phyloP scores from a whole-genome alignment of 345 rosid species.

The Syzygium aqueum region DNA sequence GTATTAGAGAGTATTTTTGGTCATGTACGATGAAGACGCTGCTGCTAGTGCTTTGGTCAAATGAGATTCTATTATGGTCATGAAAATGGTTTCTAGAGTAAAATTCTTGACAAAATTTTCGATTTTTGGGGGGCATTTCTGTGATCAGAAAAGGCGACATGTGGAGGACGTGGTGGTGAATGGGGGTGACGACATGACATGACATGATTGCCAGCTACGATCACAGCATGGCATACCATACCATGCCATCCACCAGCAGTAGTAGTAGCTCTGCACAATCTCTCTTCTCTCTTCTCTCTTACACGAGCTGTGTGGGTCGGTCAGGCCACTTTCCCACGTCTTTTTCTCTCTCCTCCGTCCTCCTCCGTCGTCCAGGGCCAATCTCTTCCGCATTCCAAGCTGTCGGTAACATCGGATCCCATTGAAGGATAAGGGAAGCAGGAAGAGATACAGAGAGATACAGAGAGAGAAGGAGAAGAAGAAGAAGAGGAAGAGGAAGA shows the following conservation, averaged over 20 bases:
- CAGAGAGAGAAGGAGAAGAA: too few relatives aligned
- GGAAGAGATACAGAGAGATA: too few relatives aligned
- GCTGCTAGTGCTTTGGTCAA: too few relatives aligned
- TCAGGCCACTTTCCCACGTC: constrained; percentile 4
- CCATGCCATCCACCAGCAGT: background rate
- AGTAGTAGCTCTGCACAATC: background rate
- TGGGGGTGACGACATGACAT: background rate
- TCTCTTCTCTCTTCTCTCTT: background rate
- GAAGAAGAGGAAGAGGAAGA: background rate
- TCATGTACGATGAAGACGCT: too few relatives aligned
- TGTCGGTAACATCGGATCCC: background rate
- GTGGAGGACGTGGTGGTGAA: background rate
- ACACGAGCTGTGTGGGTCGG: background rate
- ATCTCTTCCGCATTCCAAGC: background rate
- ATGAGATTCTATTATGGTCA: too few relatives aligned
- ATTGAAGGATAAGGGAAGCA: background rate
- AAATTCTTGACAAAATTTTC: too few relatives aligned
- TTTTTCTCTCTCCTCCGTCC: background rate
- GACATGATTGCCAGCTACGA: background rate
- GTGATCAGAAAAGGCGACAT: too few relatives aligned
- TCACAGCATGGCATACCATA: background rate
- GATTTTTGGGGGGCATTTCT: too few relatives aligned
- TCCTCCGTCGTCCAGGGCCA: background rate
- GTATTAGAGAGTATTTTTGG: too few relatives aligned
- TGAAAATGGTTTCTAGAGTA: too few relatives aligned